phyloP scores from a whole-genome alignment of 2,329 filamentous ascomycete genomes.

The Ophiosphaerella narmari region DNA sequence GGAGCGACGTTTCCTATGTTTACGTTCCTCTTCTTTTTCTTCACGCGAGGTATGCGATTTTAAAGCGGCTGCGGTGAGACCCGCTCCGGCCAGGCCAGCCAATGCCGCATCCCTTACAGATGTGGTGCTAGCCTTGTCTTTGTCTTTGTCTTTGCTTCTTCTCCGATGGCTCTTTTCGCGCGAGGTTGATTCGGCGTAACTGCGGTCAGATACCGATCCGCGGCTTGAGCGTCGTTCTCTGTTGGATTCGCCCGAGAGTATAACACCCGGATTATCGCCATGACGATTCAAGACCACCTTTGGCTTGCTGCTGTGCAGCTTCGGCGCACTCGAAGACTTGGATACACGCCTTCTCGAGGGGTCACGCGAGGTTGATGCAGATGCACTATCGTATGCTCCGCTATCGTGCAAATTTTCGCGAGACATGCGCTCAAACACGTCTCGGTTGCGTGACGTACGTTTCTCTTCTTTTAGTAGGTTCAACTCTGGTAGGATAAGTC shows the following conservation, averaged over 20 bases:
- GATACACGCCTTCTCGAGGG: constrained; percentile 59
- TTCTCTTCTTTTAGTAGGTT: constrained; percentile 90
- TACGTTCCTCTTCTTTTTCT: constrained; percentile 48
- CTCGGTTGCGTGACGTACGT: constrained; percentile 73
- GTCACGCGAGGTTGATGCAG: constrained; percentile 56
- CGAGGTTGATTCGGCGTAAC: constrained; percentile 37
- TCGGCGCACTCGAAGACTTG: constrained; percentile 65
- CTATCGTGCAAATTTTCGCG: constrained; percentile 32
- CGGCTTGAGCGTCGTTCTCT: constrained; percentile 61
- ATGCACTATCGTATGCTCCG: constrained; percentile 57
- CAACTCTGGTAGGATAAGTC: constrained; percentile 87
- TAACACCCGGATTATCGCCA: constrained; percentile 62
- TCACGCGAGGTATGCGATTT: constrained; percentile 69
- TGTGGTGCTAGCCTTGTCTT: constrained; percentile 44
- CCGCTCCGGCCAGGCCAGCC: constrained; percentile 58
- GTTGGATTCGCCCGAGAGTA: constrained; percentile 60
- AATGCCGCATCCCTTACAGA: constrained; percentile 60
- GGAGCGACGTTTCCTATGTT: constrained; percentile 52
- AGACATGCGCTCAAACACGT: constrained; percentile 67
- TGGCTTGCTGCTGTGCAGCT: constrained; percentile 60
- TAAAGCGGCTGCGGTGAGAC: constrained; percentile 65
- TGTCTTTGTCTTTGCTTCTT: constrained; percentile 57
- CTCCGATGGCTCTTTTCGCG: constrained; percentile 59
- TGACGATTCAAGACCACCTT: constrained; percentile 64
- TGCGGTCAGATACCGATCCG: constrained; percentile 54